Base-by-base conservation (phyloP, 768 basidiomycete genomes). In the Mycena leptocephala region DNA sequence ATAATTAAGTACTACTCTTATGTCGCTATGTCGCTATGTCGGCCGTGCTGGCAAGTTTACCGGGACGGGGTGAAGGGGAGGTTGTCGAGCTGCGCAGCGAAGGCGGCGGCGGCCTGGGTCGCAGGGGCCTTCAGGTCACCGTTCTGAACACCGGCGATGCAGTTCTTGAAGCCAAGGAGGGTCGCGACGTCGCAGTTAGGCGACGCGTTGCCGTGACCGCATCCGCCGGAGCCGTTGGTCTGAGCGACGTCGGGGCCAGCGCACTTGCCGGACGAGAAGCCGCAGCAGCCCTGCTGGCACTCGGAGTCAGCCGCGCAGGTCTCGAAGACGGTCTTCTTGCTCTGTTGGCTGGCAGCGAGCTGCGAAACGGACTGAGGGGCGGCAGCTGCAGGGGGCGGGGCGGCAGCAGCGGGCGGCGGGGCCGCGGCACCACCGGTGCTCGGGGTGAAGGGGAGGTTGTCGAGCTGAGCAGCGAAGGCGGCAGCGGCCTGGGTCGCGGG, bases 241-340 rank as follows among this genome's bases (percentile, higher is more conserved):
- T 80, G 80, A 1, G 80, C 79, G 75, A 81, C 77, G 70, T 46
- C 74, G 32, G 80, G 66, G 65, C 80, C 80, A 33, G 80, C 80
- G 72, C 80, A 81, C 76, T 80, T 80, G 74, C 80, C 80, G 32
- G 53, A 65, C 33, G 58, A 51, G 79, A 80, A 80, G 43, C 74
- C 80, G 56, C 80, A 81, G 79, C 80, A 81, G 46, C 78, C 78
- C n/a, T 75, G 76, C 56, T 76, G 76, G 69, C 80, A 81, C 30
- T 81, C 80, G n/a, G 75, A 66, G 79, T 81, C 80, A 70, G 24
- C 28, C 10, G 46, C 53, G 71, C 80, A 81, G 8, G 72, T 24
- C 48, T 68, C 75, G 68, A 76, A 76, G 75, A 74, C 72, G 65
- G 65, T 68, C 56, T 43, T 33, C 55, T 74, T 74, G 65, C 65